Conservation (phyloP, 176 grass and related monocot species). For the Oryza australiensis region DNA sequence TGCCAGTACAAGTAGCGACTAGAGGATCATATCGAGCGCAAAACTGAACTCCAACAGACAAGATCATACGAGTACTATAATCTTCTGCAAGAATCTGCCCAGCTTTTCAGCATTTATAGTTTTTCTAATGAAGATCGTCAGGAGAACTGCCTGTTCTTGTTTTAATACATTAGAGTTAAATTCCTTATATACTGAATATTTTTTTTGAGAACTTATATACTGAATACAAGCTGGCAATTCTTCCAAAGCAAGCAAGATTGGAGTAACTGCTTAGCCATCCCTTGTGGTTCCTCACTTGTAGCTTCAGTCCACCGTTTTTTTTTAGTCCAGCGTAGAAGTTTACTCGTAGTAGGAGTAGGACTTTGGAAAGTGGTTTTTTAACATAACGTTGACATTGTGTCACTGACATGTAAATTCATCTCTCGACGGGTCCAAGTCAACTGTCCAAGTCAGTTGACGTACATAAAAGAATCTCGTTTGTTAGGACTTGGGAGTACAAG, state of each 20-base stretch:
- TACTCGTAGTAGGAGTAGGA: too few species aligned
- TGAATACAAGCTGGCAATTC: background rate
- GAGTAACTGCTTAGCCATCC: background rate
- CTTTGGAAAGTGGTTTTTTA: too few species aligned
- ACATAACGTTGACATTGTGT: too few species aligned
- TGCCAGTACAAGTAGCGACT: constrained; percentile 1
- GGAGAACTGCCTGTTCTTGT: background rate
- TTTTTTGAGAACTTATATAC: too few species aligned
- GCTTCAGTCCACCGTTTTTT: background rate
- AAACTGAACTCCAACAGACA: background rate
- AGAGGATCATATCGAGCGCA: background rate
- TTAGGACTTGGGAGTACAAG: too few species aligned
- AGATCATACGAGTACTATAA: background rate
- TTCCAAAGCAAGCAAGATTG: background rate
- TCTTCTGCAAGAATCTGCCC: constrained; percentile 11
- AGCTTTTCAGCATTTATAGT: background rate
- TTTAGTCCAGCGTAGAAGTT: too few species aligned
- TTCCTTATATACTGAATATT: background rate
- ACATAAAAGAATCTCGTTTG: too few species aligned
- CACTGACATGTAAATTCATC: too few species aligned
- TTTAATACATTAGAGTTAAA: background rate
- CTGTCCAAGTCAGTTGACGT: too few species aligned
- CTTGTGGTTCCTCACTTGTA: background rate
- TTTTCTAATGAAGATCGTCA: background rate
- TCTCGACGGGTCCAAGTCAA: too few species aligned